Evolutionary conservation across 345 rosid species (phyloP).

Genomic region (Moricandia arvensis): DNA sequence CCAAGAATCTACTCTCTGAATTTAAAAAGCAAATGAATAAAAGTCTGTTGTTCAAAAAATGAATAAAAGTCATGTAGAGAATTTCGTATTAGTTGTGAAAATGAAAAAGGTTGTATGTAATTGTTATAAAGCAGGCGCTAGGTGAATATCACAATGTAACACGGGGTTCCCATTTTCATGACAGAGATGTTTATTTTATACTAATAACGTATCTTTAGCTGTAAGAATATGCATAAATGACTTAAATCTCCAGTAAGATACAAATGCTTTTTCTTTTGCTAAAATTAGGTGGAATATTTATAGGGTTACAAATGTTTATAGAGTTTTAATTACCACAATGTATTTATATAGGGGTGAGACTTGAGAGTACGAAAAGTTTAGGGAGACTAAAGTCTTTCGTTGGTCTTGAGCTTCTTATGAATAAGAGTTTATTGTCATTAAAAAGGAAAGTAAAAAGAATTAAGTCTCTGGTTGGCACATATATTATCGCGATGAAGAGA

Average conservation of each 20-base stretch:
- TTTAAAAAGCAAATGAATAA: background rate
- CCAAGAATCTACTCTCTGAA: background rate
- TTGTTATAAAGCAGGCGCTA: conserved; percentile 22
- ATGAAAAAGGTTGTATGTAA: conserved; percentile 16
- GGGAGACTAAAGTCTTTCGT: background rate
- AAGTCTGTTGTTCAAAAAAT: no score
- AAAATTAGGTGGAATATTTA: no score
- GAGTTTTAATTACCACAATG: background rate
- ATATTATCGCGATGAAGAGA: background rate
- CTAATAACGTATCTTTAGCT: background rate
- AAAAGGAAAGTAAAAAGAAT: background rate
- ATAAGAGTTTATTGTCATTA: background rate
- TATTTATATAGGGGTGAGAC: background rate
- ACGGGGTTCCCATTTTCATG: conserved; percentile 18
- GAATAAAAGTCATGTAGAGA: background rate
- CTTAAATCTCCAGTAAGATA: background rate
- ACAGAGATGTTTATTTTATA: conserved; percentile 1
- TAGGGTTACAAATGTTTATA: background rate
- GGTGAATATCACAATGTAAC: background rate
- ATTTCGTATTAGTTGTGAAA: background rate
- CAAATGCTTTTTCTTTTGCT: background rate
- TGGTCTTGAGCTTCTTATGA: background rate
- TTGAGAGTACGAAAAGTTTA: background rate
- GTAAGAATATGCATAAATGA: background rate
- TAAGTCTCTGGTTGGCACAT: background rate